Conservation (phyloP, 768 basidiomycete genomes). For the Paxillus rubicundulus region DNA sequence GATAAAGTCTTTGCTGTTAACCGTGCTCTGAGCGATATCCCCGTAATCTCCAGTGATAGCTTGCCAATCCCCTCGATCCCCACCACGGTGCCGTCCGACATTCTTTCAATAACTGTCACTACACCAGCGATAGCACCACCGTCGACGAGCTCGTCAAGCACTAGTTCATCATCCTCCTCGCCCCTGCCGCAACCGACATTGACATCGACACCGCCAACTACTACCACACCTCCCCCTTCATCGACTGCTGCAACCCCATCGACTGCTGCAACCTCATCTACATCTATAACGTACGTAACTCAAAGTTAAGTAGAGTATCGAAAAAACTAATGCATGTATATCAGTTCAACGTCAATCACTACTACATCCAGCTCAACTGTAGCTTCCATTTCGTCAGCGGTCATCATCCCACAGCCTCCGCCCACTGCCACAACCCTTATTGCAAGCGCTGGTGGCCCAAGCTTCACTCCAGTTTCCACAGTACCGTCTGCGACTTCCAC, state of each 20-base stretch:
- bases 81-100: background rate
- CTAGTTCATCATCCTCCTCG: background rate
- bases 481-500: constrained; percentile 15
- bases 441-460: background rate
- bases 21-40: background rate
- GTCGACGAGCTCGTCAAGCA: background rate
- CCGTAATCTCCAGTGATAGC: background rate
- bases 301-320: no score
- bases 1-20: background rate
- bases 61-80: background rate
- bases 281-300: constrained; percentile 7
- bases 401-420: background rate
- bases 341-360: constrained; percentile 2
- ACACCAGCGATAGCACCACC: background rate
- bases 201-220: background rate
- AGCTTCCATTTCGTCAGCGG: constrained; percentile 1
- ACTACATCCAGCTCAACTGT: background rate
- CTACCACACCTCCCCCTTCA: background rate
- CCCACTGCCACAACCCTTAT: background rate
- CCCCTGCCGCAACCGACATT: background rate
- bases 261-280: background rate
- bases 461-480: background rate
- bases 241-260: background rate
- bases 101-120: background rate
- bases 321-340: background rate